Evolutionary conservation across 2,329 filamentous ascomycete species (phyloP).

Genomic region (Fusarium metavorans): DNA sequence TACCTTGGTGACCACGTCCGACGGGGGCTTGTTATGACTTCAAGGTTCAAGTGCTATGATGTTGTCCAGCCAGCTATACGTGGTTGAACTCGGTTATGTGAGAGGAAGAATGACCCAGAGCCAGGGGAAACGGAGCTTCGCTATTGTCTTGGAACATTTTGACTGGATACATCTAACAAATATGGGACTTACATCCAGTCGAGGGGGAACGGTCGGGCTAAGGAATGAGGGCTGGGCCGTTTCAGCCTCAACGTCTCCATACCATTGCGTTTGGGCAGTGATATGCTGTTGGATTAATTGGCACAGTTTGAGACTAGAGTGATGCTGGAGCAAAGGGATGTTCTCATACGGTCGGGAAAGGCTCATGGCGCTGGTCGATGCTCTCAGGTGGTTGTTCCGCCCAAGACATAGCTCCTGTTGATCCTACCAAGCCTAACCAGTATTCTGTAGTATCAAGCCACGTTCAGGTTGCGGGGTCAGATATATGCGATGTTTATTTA

Average conservation of each 20-base stretch:
- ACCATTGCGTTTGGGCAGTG: background rate
- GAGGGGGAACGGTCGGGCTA: background rate
- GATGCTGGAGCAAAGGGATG: rapidly evolving
- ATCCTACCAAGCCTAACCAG: background rate
- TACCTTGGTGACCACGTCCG: background rate
- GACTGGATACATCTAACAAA: background rate
- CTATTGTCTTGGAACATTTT: background rate
- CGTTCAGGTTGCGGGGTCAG: background rate
- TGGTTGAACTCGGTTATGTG: background rate
- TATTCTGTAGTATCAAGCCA: background rate
- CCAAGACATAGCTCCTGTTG: background rate
- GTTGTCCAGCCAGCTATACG: background rate
- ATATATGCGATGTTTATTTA: background rate
- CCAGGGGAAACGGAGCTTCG: background rate
- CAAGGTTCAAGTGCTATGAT: background rate
- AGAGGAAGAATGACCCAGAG: background rate
- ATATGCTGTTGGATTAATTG: background rate
- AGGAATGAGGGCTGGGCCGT: background rate
- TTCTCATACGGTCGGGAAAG: background rate
- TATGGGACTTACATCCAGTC: background rate
- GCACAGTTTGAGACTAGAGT: too few relatives aligned
- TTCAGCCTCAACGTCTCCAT: background rate
- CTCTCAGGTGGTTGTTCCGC: background rate
- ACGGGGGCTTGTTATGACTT: background rate
- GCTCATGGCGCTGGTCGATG: background rate